Percentiles rank a stretch among this genome's conserved stretches.
Evolutionary conservation across 192 early-diverging fungal species (phyloP).

Genomic region (Podochytrium sp.): DNA sequence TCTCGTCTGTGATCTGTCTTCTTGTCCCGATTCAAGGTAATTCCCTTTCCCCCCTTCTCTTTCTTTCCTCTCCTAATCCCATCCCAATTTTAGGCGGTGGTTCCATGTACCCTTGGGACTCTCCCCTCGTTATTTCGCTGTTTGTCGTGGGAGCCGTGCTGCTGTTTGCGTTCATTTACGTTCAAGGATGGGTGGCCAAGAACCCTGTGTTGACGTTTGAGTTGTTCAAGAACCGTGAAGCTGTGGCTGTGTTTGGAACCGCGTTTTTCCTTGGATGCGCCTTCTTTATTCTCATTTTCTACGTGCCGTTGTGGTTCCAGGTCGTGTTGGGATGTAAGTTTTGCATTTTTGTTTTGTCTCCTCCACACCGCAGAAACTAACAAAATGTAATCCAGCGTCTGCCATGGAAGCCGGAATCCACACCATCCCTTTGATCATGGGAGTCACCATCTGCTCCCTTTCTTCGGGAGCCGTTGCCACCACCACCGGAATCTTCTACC

Average conservation of each 20-base stretch:
- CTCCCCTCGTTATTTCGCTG: conserved; percentile 59
- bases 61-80: no score
- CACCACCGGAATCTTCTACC: conserved; percentile 58
- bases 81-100: conserved; percentile 76
- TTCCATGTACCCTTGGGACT: conserved; percentile 60
- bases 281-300: conserved; percentile 37
- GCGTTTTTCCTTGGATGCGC: conserved; percentile 40
- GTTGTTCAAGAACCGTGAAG: conserved; percentile 56
- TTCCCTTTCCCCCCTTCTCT: no score
- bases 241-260: conserved; percentile 18
- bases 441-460: conserved; percentile 62
- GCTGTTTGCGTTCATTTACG: conserved; percentile 49
- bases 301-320: conserved; percentile 68
- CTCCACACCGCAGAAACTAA: no score
- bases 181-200: conserved; percentile 64
- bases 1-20: conserved; percentile 48
- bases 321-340: conserved; percentile 71
- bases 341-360: no score
- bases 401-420: conserved; percentile 72
- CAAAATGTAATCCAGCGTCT: no score
- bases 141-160: conserved; percentile 63
- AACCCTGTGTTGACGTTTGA: conserved; percentile 70
- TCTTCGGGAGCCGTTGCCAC: conserved; percentile 59
- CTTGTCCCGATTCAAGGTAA: conserved; percentile 73
- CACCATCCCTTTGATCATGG: conserved; percentile 67